Evolutionary conservation across 257 asterid species (phyloP).

Genomic region (Rehmannia glutinosa): DNA sequence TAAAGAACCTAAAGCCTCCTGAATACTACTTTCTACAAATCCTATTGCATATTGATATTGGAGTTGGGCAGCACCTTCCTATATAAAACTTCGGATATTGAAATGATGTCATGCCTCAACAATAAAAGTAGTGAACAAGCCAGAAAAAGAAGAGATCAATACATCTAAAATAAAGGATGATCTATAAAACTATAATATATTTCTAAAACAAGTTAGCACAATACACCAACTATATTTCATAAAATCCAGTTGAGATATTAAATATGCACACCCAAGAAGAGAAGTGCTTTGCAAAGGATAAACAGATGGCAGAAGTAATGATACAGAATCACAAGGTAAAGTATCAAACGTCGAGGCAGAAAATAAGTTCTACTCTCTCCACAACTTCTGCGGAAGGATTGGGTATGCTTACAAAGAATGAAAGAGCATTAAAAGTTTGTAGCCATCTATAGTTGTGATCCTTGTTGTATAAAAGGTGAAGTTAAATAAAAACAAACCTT

Average conservation of each 20-base stretch:
- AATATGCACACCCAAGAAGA: neutral
- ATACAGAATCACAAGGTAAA: neutral
- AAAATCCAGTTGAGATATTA: neutral
- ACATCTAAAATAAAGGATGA: too few species aligned
- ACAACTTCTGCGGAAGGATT: neutral
- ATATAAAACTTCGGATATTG: too few species aligned
- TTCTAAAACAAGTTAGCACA: too few species aligned
- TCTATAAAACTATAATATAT: too few species aligned
- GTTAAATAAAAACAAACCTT: conserved; percentile 45
- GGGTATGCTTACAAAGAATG: neutral
- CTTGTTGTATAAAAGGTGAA: conserved; percentile 5
- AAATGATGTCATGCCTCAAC: too few species aligned
- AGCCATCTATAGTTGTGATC: neutral
- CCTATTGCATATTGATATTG: too few species aligned
- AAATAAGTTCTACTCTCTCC: neutral
- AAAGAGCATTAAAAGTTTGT: neutral
- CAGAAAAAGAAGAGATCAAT: too few species aligned
- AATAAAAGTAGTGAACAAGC: neutral
- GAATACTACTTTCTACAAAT: too few species aligned
- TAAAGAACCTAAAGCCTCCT: conserved; percentile 17
- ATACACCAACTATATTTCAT: too few species aligned
- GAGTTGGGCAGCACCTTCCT: too few species aligned
- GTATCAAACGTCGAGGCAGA: neutral
- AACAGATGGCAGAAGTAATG: neutral
- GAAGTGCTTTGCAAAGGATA: neutral